phyloP scores from a whole-genome alignment of 2,329 filamentous ascomycete genomes.

The Stagonosporopsis vannaccii region DNA sequence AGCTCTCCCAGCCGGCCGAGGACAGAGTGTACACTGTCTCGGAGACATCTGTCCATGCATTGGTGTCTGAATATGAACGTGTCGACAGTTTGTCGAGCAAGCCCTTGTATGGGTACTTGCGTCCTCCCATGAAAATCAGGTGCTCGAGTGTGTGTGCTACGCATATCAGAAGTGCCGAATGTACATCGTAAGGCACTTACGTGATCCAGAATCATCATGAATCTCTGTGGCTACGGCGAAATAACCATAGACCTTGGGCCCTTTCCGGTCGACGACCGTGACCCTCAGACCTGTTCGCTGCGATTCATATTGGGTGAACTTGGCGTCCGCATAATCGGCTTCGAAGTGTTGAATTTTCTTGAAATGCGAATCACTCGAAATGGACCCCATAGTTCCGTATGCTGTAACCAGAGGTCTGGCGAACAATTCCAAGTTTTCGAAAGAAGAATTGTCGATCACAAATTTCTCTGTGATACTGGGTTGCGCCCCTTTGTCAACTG shows the following conservation, averaged over 20 bases:
- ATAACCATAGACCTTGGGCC: slow-evolving; percentile 89
- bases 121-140: slow-evolving; percentile 74
- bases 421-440: neutral
- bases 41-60: slow-evolving; percentile 96
- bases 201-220: slow-evolving; percentile 93
- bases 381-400: slow-evolving; percentile 39
- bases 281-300: slow-evolving; percentile 93
- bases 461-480: slow-evolving; percentile 8
- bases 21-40: slow-evolving; percentile 96
- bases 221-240: slow-evolving; percentile 97
- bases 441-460: neutral
- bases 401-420: slow-evolving; percentile 10
- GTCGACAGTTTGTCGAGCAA: slow-evolving; percentile 93
- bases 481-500: slow-evolving; percentile 32
- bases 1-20: slow-evolving; percentile 96
- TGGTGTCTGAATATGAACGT: slow-evolving; percentile 90
- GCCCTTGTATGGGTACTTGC: slow-evolving; percentile 92
- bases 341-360: slow-evolving; percentile 85
- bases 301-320: slow-evolving; percentile 95
- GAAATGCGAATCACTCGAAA: slow-evolving; percentile 66
- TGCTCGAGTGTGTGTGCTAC: slow-evolving; percentile 61
- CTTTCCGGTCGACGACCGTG: slow-evolving; percentile 87
- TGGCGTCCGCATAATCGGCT: slow-evolving; percentile 86
- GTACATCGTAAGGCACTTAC: slow-evolving; percentile 28
- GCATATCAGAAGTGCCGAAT: slow-evolving; percentile 10